Percentiles rank a stretch among this genome's conserved stretches.
These are phyloP conservation scores for Xylaria curta DNA, from an alignment of 495 filamentous ascomycete genomes.

Conservation along the genomic window DNA sequence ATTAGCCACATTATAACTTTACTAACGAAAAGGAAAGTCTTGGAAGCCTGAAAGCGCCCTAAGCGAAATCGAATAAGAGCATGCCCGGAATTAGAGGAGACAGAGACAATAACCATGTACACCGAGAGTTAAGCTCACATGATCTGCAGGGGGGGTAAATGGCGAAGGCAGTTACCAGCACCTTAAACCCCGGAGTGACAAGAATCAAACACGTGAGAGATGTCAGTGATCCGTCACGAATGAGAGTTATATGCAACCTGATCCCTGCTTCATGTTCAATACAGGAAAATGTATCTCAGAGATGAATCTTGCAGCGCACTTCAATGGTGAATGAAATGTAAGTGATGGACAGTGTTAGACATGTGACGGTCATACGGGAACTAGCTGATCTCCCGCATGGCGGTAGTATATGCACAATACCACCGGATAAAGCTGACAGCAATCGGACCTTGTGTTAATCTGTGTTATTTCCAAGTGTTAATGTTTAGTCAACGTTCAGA, in stretches of 20 bases:
- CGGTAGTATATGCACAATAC: not conserved
- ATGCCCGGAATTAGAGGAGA: not conserved
- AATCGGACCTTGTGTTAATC: not conserved
- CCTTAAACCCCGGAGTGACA: not conserved
- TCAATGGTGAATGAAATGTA: not conserved
- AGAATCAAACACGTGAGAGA: not conserved
- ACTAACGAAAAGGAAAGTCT: not conserved
- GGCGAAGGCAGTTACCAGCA: not conserved
- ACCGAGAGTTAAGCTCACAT: not conserved
- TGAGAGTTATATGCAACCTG: not conserved
- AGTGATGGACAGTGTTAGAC: not conserved
- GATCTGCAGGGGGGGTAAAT: not conserved
- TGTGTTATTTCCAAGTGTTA: not conserved
- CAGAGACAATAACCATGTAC: not conserved
- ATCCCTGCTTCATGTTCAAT: not conserved
- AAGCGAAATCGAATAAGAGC: not conserved
- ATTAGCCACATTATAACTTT: not conserved
- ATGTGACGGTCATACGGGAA: not conserved
- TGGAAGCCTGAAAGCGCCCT: not conserved
- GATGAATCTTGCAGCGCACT: not conserved
- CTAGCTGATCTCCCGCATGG: not conserved
- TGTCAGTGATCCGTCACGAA: not conserved
- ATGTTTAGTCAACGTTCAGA: not conserved
- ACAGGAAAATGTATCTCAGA: not conserved
- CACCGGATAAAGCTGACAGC: not conserved